A percentile compares a stretch with the other conserved stretches of the same genome.
Evolutionary conservation across 805 yeast genomes (phyloP).

Genomic region (Pichia paraexigua): DNA sequence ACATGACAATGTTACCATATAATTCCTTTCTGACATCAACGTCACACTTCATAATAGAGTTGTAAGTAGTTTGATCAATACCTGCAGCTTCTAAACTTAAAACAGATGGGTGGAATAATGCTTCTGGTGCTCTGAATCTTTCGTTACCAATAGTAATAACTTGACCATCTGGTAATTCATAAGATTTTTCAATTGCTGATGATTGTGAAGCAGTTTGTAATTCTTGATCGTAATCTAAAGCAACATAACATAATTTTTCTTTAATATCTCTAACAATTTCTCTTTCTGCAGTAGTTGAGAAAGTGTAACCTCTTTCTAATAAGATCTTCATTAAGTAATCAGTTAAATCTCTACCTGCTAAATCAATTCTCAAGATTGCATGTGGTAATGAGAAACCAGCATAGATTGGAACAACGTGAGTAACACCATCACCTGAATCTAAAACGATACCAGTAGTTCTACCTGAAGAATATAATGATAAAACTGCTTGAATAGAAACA

Average conservation of each 20-base stretch:
- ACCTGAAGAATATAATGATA: constrained; percentile 97
- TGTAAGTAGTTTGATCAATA: constrained; percentile 95
- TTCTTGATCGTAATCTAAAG: constrained; percentile 98
- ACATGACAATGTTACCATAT: constrained; percentile 98
- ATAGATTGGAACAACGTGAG: constrained; percentile 99
- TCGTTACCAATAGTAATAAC: constrained; percentile 99
- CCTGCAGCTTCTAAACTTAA: constrained; percentile 91
- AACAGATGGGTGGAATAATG: constrained; percentile 96
- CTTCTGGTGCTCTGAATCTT: constrained; percentile 99
- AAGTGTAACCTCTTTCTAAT: constrained; percentile 97
- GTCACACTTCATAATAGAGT: constrained; percentile 97
- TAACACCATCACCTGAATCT: constrained; percentile 99
- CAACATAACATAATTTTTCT: constrained; percentile 98
- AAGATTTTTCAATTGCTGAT: constrained; percentile 95
- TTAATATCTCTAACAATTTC: constrained; percentile 92
- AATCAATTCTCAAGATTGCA: constrained; percentile 96
- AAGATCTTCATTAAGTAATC: constrained; percentile 98
- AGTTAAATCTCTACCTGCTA: constrained; percentile 99
- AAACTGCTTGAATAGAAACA: constrained; percentile 97
- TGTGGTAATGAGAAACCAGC: constrained; percentile 99
- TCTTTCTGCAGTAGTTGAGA: constrained; percentile 99
- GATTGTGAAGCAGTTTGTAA: constrained; percentile 98
- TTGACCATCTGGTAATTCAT: constrained; percentile 99
- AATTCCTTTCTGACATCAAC: constrained; percentile 98
- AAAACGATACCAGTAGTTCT: constrained; percentile 99